These are phyloP conservation scores for Berkeleyomyces basicola DNA, from an alignment of 2,329 filamentous ascomycete genomes.

Conservation along the genomic window DNA sequence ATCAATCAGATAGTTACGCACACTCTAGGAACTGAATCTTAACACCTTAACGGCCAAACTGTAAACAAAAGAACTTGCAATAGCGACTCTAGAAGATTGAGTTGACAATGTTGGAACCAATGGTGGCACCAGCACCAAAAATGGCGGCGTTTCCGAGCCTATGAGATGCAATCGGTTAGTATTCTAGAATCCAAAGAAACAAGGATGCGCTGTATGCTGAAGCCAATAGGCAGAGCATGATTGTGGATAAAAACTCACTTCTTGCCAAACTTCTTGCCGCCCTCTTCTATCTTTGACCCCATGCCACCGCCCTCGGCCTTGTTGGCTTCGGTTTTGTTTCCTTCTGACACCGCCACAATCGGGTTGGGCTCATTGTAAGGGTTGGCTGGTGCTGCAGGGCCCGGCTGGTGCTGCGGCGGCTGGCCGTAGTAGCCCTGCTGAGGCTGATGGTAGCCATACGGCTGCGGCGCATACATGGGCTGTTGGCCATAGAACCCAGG, in stretches of 20 bases:
- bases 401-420: constrained; percentile 22
- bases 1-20: background rate
- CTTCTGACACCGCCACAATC: constrained; percentile 53
- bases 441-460: constrained; percentile 18
- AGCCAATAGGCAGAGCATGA: background rate
- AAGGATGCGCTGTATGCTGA: background rate
- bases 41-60: background rate
- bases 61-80: no score
- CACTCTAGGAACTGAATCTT: background rate
- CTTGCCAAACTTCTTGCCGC: constrained; percentile 91
- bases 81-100: constrained; percentile 54
- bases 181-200: constrained; percentile 21
- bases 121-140: constrained; percentile 82
- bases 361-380: constrained; percentile 57
- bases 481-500: constrained; percentile 3
- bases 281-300: constrained; percentile 45
- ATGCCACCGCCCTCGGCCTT: constrained; percentile 7
- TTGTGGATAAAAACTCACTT: constrained; percentile 31
- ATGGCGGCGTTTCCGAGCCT: constrained; percentile 55
- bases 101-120: constrained; percentile 81
- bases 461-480: constrained; percentile 19
- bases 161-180: constrained; percentile 8
- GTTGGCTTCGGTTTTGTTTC: constrained; percentile 30
- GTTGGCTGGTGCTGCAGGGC: constrained; percentile 22
- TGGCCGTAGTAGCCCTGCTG: constrained; percentile 18